Base-by-base conservation (phyloP, 176 grass and related monocot genomes). In the Musa beccarii region DNA sequence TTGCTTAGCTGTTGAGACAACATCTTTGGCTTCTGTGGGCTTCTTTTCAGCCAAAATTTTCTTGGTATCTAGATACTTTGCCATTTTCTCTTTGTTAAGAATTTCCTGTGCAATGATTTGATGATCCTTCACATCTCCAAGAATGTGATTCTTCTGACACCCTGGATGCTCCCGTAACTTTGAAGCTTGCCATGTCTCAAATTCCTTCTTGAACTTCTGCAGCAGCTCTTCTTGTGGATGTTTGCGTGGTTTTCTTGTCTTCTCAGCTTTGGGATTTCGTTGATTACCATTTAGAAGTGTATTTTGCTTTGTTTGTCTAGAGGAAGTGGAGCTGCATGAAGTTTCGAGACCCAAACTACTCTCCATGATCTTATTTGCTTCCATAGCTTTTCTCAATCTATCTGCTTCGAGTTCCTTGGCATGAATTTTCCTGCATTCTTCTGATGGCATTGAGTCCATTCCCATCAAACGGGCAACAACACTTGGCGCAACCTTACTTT, bases 381-480 rank as follows among this genome's bases (percentile, higher is more conserved):
- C 75, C 54, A 54, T 71, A 9, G 25, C 11, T 76, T 69, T 80
- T 54, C 52, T 79, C 29, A 63, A 13, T 62, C 75, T 83, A 12
- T 56, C 71, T 50, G 73, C 28, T 71, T 83, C 76, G 17, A 66
- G 71, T 49, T 72, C 51, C 71, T 87, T 87, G 29, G 85, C 75
- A 79, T 82, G 68, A 69, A 71, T 75, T 28, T 69, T 61, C 17
- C 63, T 19, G 72, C 78, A 72, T 52, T 26, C 1, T n/a, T 72
- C 34, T 69, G 75, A 7, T 19, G 85, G 83, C 10, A 76, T 76
- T 11, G 79, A 63, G 78, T 93, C 86, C 29, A 98, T 82, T 82
- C 94, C 94, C 90, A 98, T 98, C 53, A 98, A 87, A 24, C 88
- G 88, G 66, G 84, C 90, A 72, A 91, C 79, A 11, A 93, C 82